A percentile compares a stretch with the other conserved stretches of the same genome.
phyloP scores from a whole-genome alignment of 2,329 filamentous ascomycete genomes.

The Neurospora sp. region DNA sequence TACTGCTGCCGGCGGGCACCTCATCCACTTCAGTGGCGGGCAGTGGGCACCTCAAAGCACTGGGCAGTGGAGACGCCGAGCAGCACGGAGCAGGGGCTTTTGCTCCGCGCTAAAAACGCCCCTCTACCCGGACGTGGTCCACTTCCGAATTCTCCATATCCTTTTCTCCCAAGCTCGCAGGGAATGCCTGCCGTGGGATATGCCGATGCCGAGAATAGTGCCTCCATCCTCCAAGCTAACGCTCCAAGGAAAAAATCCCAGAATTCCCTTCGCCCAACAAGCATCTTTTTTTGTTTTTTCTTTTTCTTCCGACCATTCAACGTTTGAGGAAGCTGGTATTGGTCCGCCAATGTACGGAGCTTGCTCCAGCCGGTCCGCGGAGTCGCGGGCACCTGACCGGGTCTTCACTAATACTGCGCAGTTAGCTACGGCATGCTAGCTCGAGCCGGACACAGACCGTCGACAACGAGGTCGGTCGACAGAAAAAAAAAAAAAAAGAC shows the following conservation, averaged over 20 bases:
- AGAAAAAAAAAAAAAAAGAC: neutral
- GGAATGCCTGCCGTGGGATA: neutral
- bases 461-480: neutral
- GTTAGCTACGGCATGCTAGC: neutral
- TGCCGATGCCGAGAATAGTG: neutral
- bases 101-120: slow-evolving; percentile 8
- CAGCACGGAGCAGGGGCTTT: slow-evolving; percentile 4
- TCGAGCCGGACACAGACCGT: neutral
- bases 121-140: neutral
- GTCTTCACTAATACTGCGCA: neutral
- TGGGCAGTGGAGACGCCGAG: neutral
- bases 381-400: neutral
- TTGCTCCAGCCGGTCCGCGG: neutral
- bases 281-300: neutral
- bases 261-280: neutral
- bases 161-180: neutral
- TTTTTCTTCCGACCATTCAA: neutral
- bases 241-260: neutral
- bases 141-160: neutral
- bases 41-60: neutral
- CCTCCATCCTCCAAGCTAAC: neutral
- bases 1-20: neutral
- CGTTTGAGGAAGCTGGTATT: neutral
- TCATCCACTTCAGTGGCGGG: neutral
- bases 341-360: neutral